Conservation (phyloP, 495 filamentous ascomycete species). For the Aspergillus avenaceus region DNA sequence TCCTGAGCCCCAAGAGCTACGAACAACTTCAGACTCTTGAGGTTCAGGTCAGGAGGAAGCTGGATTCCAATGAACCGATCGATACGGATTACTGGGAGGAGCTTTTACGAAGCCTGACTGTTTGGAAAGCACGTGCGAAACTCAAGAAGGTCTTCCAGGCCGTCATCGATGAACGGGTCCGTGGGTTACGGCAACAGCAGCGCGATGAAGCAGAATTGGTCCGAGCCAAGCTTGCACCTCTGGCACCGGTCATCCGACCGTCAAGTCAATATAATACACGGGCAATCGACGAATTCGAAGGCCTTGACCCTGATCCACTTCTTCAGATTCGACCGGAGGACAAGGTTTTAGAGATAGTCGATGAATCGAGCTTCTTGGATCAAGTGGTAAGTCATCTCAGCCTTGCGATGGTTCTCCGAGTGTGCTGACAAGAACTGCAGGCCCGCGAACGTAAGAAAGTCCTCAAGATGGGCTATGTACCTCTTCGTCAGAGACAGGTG, state of each 20-base stretch:
- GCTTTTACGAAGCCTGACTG: constrained; percentile 73
- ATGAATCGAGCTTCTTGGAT: constrained; percentile 59
- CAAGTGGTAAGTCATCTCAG: constrained; percentile 43
- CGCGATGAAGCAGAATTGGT: constrained; percentile 63
- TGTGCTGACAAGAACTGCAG: constrained; percentile 22
- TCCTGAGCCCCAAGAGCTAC: constrained; percentile 81
- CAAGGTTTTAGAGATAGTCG: constrained; percentile 57
- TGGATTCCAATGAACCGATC: constrained; percentile 84
- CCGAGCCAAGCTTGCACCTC: constrained; percentile 49
- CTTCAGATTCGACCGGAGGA: constrained; percentile 66
- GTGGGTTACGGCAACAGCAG: constrained; percentile 63
- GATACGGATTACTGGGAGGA: constrained; percentile 98
- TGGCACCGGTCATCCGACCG: constrained; percentile 27
- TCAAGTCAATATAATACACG: constrained; percentile 5
- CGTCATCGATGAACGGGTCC: constrained; percentile 70
- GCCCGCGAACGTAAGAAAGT: constrained; percentile 60
- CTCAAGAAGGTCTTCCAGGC: constrained; percentile 75
- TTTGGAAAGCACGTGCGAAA: constrained; percentile 90
- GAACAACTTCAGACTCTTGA: constrained; percentile 82
- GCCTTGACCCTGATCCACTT: constrained; percentile 67
- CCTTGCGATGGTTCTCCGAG: neutral
- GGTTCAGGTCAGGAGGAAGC: constrained; percentile 74
- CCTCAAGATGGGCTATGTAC: constrained; percentile 66
- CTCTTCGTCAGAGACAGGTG: constrained; percentile 50
- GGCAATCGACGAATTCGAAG: constrained; percentile 23